phyloP scores from a whole-genome alignment of 495 filamentous ascomycete species.

The Podospora pseudoanserina region DNA sequence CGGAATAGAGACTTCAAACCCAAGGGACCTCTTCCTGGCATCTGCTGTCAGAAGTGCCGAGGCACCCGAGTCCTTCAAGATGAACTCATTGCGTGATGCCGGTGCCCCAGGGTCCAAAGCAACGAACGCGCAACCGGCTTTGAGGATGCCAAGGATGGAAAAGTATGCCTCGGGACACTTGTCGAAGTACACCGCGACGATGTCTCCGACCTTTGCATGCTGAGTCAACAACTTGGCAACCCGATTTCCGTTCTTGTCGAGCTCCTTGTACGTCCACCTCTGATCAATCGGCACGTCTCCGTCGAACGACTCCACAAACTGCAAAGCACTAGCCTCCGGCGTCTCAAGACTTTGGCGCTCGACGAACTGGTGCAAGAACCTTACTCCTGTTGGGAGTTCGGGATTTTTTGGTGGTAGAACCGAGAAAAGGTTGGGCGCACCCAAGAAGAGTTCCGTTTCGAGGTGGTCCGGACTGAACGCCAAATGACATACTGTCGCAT shows the following conservation, averaged over 20 bases:
- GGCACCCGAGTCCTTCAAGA: slow-evolving; percentile 59
- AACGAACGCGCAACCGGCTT: slow-evolving; percentile 78
- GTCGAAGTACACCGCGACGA: slow-evolving; percentile 76
- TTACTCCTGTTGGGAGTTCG: slow-evolving; percentile 39
- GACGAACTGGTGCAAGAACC: slow-evolving; percentile 62
- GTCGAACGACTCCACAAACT: slow-evolving; percentile 52
- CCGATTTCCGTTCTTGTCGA: slow-evolving; percentile 58
- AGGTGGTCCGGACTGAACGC: slow-evolving; percentile 33
- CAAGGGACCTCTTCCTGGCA: slow-evolving; percentile 29
- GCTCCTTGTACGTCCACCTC: slow-evolving; percentile 59
- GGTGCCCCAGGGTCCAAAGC: slow-evolving; percentile 68
- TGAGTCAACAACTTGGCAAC: slow-evolving; percentile 53
- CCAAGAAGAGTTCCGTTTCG: slow-evolving; percentile 23
- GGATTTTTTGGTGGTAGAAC: slow-evolving; percentile 49
- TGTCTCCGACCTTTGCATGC: slow-evolving; percentile 42
- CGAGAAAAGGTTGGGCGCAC: slow-evolving; percentile 44
- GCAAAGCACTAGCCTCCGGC: slow-evolving; percentile 53
- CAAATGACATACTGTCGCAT: slow-evolving; percentile 49
- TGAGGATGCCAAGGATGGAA: slow-evolving; percentile 74
- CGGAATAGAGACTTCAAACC: slow-evolving; percentile 28
- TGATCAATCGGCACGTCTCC: slow-evolving; percentile 29
- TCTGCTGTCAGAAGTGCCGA: slow-evolving; percentile 46
- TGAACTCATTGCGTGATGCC: slow-evolving; percentile 58
- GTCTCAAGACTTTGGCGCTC: slow-evolving; percentile 40
- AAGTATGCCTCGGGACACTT: slow-evolving; percentile 77